These are phyloP conservation scores for Phyllosticta citrichinensis DNA, from an alignment of 2,329 filamentous ascomycete species.

Conservation along the genomic window DNA sequence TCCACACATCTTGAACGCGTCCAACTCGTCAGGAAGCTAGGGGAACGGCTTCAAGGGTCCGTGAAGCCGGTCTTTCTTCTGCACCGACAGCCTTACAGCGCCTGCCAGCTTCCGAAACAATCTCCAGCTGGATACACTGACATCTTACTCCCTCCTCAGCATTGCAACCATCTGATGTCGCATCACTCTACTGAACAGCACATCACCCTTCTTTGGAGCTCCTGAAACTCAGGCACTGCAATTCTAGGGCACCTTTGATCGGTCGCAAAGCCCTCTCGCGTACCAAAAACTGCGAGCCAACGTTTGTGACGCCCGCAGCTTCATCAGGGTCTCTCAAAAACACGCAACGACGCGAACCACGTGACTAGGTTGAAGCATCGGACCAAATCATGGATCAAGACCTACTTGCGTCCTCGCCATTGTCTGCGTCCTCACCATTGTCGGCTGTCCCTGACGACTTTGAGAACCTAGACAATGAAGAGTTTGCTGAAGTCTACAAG, in stretches of 20 bases:
- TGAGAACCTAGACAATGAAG: neutral
- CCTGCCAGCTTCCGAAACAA: neutral
- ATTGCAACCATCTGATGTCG: neutral
- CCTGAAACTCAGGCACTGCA: neutral
- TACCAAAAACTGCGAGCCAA: neutral
- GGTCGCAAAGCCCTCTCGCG: neutral
- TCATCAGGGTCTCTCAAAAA: neutral
- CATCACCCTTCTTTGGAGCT: neutral
- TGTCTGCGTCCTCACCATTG: no score
- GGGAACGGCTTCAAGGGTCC: neutral
- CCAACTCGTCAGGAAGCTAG: neutral
- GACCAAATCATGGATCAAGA: neutral
- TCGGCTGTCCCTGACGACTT: neutral
- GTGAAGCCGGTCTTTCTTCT: neutral
- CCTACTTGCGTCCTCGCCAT: neutral
- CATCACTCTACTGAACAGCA: neutral
- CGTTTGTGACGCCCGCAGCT: neutral
- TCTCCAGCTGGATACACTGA: neutral
- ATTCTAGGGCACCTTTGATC: neutral
- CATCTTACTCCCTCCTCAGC: neutral
- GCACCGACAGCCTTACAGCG: neutral
- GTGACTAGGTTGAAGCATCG: neutral
- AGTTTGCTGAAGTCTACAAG: neutral
- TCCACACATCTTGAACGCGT: neutral
- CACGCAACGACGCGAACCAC: neutral